A percentile compares a stretch with the other conserved stretches of the same genome.
These are phyloP conservation scores for Polytolypa hystricis DNA, from an alignment of 2,329 filamentous ascomycete species.

Conservation along the genomic window DNA sequence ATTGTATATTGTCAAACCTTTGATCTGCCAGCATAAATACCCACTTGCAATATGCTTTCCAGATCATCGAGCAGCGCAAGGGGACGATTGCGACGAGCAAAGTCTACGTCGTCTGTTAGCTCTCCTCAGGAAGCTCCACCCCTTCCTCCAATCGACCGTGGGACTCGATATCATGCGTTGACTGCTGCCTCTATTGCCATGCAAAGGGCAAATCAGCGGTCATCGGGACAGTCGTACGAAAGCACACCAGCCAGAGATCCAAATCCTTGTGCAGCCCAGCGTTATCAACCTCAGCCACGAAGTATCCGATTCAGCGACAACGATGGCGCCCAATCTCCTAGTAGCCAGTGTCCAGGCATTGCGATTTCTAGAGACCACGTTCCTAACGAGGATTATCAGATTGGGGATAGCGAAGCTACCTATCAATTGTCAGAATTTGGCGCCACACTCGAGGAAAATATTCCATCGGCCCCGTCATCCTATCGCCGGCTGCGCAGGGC, in stretches of 20 bases:
- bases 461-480: slow-evolving; percentile 34
- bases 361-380: too few relatives aligned
- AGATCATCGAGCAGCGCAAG: slow-evolving; percentile 20
- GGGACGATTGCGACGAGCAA: slow-evolving; percentile 25
- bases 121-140: slow-evolving; percentile 16
- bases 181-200: slow-evolving; percentile 35
- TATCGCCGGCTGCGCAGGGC: slow-evolving; percentile 37
- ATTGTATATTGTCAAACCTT: too few relatives aligned
- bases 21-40: too few relatives aligned
- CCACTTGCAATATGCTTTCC: slow-evolving; percentile 18
- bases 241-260: slow-evolving; percentile 1
- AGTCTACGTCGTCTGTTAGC: slow-evolving; percentile 29
- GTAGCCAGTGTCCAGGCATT: background rate
- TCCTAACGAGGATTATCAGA: too few relatives aligned
- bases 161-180: slow-evolving; percentile 25
- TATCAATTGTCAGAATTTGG: too few relatives aligned
- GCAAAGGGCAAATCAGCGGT: slow-evolving; percentile 23
- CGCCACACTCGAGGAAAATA: slow-evolving; percentile 24
- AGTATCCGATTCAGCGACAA: slow-evolving; percentile 6
- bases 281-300: slow-evolving; percentile 2
- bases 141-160: slow-evolving; percentile 18
- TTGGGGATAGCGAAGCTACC: too few relatives aligned
- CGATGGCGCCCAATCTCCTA: background rate
- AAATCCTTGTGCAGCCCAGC: background rate
- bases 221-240: slow-evolving; percentile 3